Evolutionary conservation across 192 early-diverging fungal genomes (phyloP).

Genomic region (Pilaira anomala): DNA sequence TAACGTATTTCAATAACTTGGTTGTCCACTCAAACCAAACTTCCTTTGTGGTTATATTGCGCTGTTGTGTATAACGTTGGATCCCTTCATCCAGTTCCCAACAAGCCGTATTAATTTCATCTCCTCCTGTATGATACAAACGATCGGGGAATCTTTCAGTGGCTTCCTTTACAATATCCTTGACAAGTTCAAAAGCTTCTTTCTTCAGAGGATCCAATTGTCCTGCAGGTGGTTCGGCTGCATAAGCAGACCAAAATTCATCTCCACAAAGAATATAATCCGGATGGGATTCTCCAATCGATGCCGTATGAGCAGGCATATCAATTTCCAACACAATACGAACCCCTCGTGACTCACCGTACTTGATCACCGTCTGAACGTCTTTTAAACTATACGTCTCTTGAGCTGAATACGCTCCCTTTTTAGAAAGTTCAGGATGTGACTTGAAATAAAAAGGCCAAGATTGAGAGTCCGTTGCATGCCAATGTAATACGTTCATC

Average conservation of each 20-base stretch:
- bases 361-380: slow-evolving; percentile 61
- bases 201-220: slow-evolving; percentile 71
- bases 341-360: slow-evolving; percentile 72
- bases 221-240: slow-evolving; percentile 77
- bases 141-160: slow-evolving; percentile 65
- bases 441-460: slow-evolving; percentile 68
- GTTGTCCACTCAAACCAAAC: slow-evolving; percentile 26
- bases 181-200: slow-evolving; percentile 55
- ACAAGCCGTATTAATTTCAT: slow-evolving; percentile 70
- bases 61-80: slow-evolving; percentile 20
- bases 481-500: slow-evolving; percentile 79
- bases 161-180: slow-evolving; percentile 59
- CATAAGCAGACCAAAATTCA: slow-evolving; percentile 59
- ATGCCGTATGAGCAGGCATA: slow-evolving; percentile 72
- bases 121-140: slow-evolving; percentile 72
- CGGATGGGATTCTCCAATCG: slow-evolving; percentile 44
- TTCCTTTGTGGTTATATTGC: slow-evolving; percentile 19
- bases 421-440: slow-evolving; percentile 56
- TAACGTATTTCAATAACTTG: slow-evolving; percentile 15
- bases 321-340: slow-evolving; percentile 86
- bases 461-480: slow-evolving; percentile 64
- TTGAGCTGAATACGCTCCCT: slow-evolving; percentile 60
- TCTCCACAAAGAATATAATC: slow-evolving; percentile 58
- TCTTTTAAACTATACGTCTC: slow-evolving; percentile 71
- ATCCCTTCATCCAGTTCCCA: slow-evolving; percentile 40